Evolutionary conservation across 2,329 filamentous ascomycete genomes (phyloP), one percentile per base, ranked within the genome.

Genomic region (Cryoendolithus antarcticus): DNA sequence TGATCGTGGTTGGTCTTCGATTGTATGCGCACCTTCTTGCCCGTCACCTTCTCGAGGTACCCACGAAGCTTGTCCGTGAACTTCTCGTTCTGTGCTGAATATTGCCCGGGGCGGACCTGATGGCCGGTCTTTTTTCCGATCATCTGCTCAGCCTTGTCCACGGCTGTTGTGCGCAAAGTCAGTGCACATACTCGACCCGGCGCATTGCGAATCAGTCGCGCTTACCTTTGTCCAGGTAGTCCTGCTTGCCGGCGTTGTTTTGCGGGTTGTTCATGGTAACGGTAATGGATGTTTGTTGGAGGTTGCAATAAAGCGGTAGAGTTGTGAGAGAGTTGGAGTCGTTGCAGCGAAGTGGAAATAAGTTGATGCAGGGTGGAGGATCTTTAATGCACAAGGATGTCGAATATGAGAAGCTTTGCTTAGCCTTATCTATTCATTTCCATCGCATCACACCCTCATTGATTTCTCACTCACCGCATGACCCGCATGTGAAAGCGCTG

Each of bases 41-140:
- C 55, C 10, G 55, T 55, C 9, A 46, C 40, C 51, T 56, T 55
- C 48, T 57, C 54, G 34, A 57, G 51, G 34, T 51, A 48, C 15
- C 41, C 46, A 30, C 55, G 48, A 10, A 48, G 44, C 40, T 51
- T 54, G 36, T 58, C 55, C 39, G 53, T 55, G 40, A 57, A 45
- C 50, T 56, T 57, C 49, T 57, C 54, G 45, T 57, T 57, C 34
- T 48, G 47, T 10, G 39, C 40, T 30, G 54, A 42, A 34, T 51
- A 46, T 45, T 55, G 53, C 34, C 32, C 41, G 13, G 53, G 46
- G 38, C 56, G 49, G 19, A 52, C 32, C 11, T 41, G 32, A 41
- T 53, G 49, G 21, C 50, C 50, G 9, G 40, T 44, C 27, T 40
- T 36, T 41, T 45, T 38, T 13, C 47, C 47, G 19, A 37, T 30